phyloP scores from a whole-genome alignment of 371 early-diverging fungal species.

The Syncephalastrum monosporum region DNA sequence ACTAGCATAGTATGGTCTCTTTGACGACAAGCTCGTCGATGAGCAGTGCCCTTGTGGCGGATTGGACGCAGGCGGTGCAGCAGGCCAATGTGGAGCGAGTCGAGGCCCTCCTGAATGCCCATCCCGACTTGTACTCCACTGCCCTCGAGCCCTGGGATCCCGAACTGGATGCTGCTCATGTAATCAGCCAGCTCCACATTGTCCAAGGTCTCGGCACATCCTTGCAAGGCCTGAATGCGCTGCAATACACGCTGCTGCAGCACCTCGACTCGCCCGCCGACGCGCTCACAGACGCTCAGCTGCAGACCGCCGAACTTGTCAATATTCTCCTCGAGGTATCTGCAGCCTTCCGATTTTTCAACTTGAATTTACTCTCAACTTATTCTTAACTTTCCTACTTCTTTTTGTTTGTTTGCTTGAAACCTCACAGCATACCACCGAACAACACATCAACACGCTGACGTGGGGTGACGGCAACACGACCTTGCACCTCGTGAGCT shows the following conservation, averaged over 20 bases:
- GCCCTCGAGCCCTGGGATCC: slow-evolving; percentile 18
- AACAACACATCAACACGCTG: slow-evolving; percentile 9
- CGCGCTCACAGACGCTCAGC: slow-evolving; percentile 10
- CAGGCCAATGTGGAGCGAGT: slow-evolving; percentile 20
- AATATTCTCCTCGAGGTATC: slow-evolving; percentile 18
- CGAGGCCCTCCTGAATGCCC: slow-evolving; percentile 9
- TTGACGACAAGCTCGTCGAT: no score
- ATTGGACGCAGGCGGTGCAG: slow-evolving; percentile 33
- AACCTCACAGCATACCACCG: slow-evolving; percentile 8
- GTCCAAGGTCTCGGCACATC: slow-evolving; percentile 15
- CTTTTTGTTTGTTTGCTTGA: no score
- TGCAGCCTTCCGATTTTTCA: no score
- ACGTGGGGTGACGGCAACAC: slow-evolving; percentile 20
- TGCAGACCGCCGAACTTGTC: slow-evolving; percentile 12
- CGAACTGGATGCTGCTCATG: slow-evolving; percentile 16
- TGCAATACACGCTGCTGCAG: slow-evolving; percentile 18
- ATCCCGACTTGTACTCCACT: slow-evolving; percentile 35
- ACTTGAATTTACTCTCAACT: no score
- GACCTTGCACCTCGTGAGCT: slow-evolving; percentile 20
- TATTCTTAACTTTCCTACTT: no score
- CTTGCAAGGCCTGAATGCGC: slow-evolving; percentile 14
- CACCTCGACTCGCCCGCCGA: slow-evolving; percentile 14
- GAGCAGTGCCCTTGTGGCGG: slow-evolving; percentile 14
- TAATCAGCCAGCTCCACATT: slow-evolving; percentile 10
- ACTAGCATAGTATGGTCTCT: no score